Conservation (phyloP, 345 rosid genomes). For the Abelmoschus esculentus region DNA sequence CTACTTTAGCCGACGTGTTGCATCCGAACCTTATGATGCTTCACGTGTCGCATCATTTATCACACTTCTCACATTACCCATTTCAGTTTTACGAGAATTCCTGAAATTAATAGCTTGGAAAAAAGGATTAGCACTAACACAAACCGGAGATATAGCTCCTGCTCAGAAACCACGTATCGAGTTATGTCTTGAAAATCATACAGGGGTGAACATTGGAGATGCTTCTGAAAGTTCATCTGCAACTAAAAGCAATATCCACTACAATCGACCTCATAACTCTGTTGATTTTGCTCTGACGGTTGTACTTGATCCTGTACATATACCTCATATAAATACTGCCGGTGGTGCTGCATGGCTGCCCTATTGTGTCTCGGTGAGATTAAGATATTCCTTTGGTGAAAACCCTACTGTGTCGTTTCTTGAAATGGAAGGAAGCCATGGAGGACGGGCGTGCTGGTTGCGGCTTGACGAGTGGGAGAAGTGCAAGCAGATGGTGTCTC, state of each 20-base stretch:
- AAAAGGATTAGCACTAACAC: conserved; percentile 73
- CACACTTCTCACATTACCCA: conserved; percentile 94
- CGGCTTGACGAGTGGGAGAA: conserved; percentile 85
- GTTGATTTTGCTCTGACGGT: conserved; percentile 87
- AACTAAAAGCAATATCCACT: conserved; percentile 84
- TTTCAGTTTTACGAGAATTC: conserved; percentile 86
- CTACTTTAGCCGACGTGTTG: conserved; percentile 96
- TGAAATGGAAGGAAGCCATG: conserved; percentile 97
- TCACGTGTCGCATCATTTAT: conserved; percentile 98
- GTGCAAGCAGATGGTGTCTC: conserved; percentile 74
- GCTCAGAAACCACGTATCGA: conserved; percentile 89
- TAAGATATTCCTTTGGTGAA: conserved; percentile 75
- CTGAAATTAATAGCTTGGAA: conserved; percentile 96
- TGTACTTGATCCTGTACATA: conserved; percentile 87
- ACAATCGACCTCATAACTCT: conserved; percentile 65
- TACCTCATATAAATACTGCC: conserved; percentile 74
- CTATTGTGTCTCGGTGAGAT: conserved; percentile 81
- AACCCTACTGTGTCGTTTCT: conserved; percentile 52
- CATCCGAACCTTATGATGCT: conserved; percentile 97
- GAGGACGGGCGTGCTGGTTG: conserved; percentile 91
- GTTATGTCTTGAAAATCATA: conserved; percentile 85
- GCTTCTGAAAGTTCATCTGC: conserved; percentile 36
- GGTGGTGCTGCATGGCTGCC: conserved; percentile 99
- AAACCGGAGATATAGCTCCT: conserved; percentile 72
- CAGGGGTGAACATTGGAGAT: conserved; percentile 38